Evolutionary conservation across 352 stramenopile species (phyloP), one percentile per base, ranked within the genome.

Genomic region (Pythium myriotylum): DNA sequence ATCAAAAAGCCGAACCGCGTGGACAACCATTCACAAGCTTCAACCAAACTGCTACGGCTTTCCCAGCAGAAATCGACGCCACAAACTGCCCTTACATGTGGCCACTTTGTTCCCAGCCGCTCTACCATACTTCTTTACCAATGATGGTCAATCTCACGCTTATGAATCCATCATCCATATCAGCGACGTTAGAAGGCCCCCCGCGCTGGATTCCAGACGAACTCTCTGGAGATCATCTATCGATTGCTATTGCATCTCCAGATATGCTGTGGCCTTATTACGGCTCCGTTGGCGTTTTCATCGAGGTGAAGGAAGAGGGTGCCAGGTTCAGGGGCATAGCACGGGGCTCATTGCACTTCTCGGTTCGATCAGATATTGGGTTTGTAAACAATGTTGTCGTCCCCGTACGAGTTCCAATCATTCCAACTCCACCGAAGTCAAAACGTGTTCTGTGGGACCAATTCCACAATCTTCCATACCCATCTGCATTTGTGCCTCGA

Each of bases 381-480:
- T 68, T 65, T 8, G 35, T 85, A 26, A 67, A 86, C 22, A 58
- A 85, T 8, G 53, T 92, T 0, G 20, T 69, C 22, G 70, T 91
- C 19, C 77, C 72, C 0, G 54, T 91, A 45, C 62, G 50, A 5
- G 70, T 91, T 20, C 71, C 68, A 9, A 59, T 92, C 8, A 61
- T 89, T 19, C 79, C 75, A 12, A 81, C 73, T 17, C 82, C 82
- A 6, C 65, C 61, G 17, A 61, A 75, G 13, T 54, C 67, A 2
- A 84, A 78, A 35, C 72, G 77, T 7, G 80, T 97, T 29, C 62
- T 97, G 1, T 96, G 89, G 88, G 88, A 97, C 54, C 84, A 94
- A 60, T 95, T 93, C 61, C 86, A 93, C 46, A 96, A 91, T 54
- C 81, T 97, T 46, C 76, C 83, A 14, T 97, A 97, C 49, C 89